phyloP scores from a whole-genome alignment of 148 eudicot genomes.

The Linanthus parryae region DNA sequence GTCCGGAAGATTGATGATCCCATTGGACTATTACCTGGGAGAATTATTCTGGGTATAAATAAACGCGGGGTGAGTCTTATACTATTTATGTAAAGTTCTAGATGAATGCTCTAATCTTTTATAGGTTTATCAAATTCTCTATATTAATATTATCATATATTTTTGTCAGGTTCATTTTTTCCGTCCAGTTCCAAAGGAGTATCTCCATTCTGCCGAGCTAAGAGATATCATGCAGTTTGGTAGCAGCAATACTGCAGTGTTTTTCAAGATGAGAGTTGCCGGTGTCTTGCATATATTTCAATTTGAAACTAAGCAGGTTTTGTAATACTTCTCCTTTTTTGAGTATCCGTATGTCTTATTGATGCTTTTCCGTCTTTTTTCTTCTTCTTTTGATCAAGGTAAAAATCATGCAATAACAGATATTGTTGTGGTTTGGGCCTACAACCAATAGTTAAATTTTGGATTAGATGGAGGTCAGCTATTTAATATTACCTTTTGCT shows the following conservation, averaged over 20 bases:
- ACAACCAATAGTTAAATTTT: too few relatives aligned
- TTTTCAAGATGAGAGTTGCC: constrained; percentile 99
- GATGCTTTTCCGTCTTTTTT: background rate
- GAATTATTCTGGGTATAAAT: constrained; percentile 80
- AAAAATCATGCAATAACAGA: too few relatives aligned
- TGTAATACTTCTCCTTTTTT: background rate
- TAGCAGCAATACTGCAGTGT: constrained; percentile 97
- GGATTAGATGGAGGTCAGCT: too few relatives aligned
- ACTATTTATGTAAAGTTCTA: background rate
- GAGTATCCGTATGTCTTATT: constrained; percentile 2
- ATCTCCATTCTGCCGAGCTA: constrained; percentile 91
- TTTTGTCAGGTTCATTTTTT: constrained; percentile 83
- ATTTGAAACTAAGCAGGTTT: constrained; percentile 98
- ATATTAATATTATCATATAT: background rate
- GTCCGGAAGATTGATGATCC: constrained; percentile 99
- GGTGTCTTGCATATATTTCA: constrained; percentile 97
- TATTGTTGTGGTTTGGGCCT: too few relatives aligned
- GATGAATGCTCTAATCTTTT: too few relatives aligned
- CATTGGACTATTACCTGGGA: constrained; percentile 95
- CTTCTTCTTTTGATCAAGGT: background rate
- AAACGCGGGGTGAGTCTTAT: constrained; percentile 90
- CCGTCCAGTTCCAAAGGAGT: constrained; percentile 97
- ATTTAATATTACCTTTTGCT: too few relatives aligned
- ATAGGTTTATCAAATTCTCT: too few relatives aligned
- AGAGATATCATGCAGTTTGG: constrained; percentile 99